Evolutionary conservation across 2,329 filamentous ascomycete genomes (phyloP), one percentile per base, ranked within the genome.

Genomic region (Fusarium sp.): DNA sequence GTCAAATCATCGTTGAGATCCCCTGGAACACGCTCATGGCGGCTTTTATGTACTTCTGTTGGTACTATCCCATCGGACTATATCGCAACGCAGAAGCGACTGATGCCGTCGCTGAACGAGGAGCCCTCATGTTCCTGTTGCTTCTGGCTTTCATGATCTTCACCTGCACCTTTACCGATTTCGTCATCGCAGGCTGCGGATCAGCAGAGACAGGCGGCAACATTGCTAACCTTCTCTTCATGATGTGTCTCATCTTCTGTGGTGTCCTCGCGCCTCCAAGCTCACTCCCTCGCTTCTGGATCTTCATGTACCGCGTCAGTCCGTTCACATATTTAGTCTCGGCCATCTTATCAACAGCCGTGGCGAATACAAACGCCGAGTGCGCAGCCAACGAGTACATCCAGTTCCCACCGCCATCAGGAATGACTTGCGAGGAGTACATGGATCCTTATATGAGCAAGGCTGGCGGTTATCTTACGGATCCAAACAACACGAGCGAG

Each of bases 291-390:
- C 89, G 90, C 5, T 89, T 89, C 69, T 83, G 77, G 77, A 77
- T 79, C 42, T 77, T 78, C 31, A 75, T 79, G 78, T 96, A 96
- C 83, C 90, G 93, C 56, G 84, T 95, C 58, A 94, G 92, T 0
- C 94, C 95, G 0, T 93, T 98, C 76, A 95, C 93, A 0, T 98
- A 97, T 80, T 85, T 96, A 18, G 90, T 96, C 29, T 88, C 89
- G 11, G 93, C 91, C 24, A 91, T 97, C 84, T 82, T 96, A 0
- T 88, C 92, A 0, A 89, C 89, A 0, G 93, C 90, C 4, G 84
- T 97, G 6, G 93, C 93, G 45, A 91, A 93, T 76, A 90, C 89
- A 0, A 58, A 83, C 0, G 90, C 96, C 35, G 75, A 80, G 0
- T 98, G 95, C 81, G 89, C 93, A 0, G 73, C 80, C 7, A 93